phyloP scores from a whole-genome alignment of 495 filamentous ascomycete genomes.

The Penicillium coffeae region DNA sequence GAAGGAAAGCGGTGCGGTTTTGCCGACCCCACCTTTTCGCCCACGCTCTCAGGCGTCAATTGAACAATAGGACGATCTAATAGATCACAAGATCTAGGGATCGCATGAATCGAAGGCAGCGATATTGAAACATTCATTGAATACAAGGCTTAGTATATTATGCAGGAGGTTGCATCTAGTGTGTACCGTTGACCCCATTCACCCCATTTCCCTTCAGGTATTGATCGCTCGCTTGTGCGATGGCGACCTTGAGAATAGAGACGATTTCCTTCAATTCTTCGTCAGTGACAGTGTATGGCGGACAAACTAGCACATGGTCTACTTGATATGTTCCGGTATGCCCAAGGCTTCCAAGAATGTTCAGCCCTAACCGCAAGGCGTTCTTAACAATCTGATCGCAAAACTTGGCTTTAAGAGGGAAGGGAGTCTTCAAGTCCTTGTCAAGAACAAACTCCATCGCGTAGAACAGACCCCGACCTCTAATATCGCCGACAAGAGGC shows the following conservation, averaged over 20 bases:
- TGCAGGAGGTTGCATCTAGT: neutral
- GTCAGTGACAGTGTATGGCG: conserved; percentile 56
- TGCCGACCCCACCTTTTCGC: too few species aligned
- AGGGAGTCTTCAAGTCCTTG: conserved; percentile 44
- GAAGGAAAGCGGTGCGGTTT: too few species aligned
- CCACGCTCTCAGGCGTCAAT: too few species aligned
- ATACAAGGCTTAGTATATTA: too few species aligned
- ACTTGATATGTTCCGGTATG: conserved; percentile 51
- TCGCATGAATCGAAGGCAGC: too few species aligned
- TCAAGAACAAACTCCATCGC: conserved; percentile 57
- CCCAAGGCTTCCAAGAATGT: conserved; percentile 15
- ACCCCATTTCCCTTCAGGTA: neutral
- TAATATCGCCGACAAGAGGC: conserved; percentile 60
- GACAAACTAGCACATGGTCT: conserved; percentile 64
- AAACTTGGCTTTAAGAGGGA: conserved; percentile 20
- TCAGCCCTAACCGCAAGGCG: conserved; percentile 5
- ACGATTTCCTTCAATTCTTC: conserved; percentile 51
- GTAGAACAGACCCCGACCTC: conserved; percentile 47
- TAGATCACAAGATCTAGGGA: too few species aligned
- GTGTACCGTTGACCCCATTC: neutral
- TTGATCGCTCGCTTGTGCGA: conserved; percentile 3
- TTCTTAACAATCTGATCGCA: conserved; percentile 11
- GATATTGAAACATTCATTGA: too few species aligned
- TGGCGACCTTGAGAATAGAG: conserved; percentile 20
- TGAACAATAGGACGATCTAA: too few species aligned